Base-by-base conservation (phyloP, 495 filamentous ascomycete species). In the Letharia columbiana region DNA sequence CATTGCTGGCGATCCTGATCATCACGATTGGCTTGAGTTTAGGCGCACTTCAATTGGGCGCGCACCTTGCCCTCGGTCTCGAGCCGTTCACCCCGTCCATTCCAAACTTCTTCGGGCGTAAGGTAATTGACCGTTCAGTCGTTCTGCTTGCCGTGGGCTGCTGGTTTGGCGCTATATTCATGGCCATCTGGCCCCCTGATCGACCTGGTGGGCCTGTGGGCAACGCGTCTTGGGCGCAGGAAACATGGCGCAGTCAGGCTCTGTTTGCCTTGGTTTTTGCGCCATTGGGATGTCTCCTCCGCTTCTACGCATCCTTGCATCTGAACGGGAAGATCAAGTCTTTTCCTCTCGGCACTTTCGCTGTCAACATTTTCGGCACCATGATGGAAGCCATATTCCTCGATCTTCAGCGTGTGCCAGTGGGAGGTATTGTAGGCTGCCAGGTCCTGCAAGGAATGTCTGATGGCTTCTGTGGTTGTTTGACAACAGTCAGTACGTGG, bases 401-500 rank as follows among this genome's bases (percentile, higher is more conserved):
- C 76, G 89, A 91, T 71, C 74, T 92, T 61, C 89, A 91, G 74
- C 89, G 88, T 72, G 81, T 75, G 2, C 78, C 75, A 37, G 63
- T 75, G 33, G 84, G 79, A 9, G 78, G 79, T 40, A 75, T 73
- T 73, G 82, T 84, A 44, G 85, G 86, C 37, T 94, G 91, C 72
- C 90, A 92, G 79, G 85, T 96, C 4, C 73, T 96, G 69, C 87
- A 90, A 72, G 92, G 92, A 9, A 77, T 96, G 35, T 83, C 88
- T 77, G 92, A 97, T 79, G 93, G 93, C 60, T 95, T 96, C 71
- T 96, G 92, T 73, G 93, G 93, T 12, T 87, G 88, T 68, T 77
- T 91, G 71, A 96, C 92, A 15, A 98, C 93, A 13, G 85, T 98
- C n/a, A 92, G 88, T 70, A 97, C 92, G 8, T 96, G 91, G 91